phyloP scores from a whole-genome alignment of 805 yeast genomes.

The Scheffersomyces coipomensis region DNA sequence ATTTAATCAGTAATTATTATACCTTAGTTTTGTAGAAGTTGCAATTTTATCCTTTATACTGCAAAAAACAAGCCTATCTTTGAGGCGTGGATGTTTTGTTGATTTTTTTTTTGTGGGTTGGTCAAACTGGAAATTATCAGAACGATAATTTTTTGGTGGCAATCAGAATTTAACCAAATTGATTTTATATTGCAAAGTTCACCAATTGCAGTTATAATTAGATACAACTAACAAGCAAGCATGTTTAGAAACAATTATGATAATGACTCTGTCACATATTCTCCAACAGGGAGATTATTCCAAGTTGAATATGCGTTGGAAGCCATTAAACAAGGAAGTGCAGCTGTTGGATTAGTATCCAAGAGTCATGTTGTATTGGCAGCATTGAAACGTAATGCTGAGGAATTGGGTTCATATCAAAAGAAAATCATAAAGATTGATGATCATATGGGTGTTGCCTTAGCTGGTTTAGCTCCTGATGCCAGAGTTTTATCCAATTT shows the following conservation, averaged over 20 bases:
- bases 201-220: no score
- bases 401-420: conserved; percentile 95
- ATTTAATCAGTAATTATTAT: no score
- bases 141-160: neutral
- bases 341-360: conserved; percentile 91
- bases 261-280: conserved; percentile 96
- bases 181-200: no score
- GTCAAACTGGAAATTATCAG: neutral
- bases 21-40: no score
- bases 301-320: conserved; percentile 88
- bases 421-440: conserved; percentile 90
- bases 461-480: conserved; percentile 98
- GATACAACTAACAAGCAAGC: no score
- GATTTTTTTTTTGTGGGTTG: neutral
- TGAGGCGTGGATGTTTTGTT: neutral
- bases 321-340: conserved; percentile 97
- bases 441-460: conserved; percentile 89
- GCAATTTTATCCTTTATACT: no score
- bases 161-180: no score
- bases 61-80: no score
- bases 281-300: conserved; percentile 90
- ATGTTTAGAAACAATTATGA: conserved; percentile 97
- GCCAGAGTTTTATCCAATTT: conserved; percentile 91
- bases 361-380: conserved; percentile 86
- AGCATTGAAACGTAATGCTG: conserved; percentile 93